Evolutionary conservation across 2,329 filamentous ascomycete species (phyloP).

Genomic region (Torrubiella hemipterigena): DNA sequence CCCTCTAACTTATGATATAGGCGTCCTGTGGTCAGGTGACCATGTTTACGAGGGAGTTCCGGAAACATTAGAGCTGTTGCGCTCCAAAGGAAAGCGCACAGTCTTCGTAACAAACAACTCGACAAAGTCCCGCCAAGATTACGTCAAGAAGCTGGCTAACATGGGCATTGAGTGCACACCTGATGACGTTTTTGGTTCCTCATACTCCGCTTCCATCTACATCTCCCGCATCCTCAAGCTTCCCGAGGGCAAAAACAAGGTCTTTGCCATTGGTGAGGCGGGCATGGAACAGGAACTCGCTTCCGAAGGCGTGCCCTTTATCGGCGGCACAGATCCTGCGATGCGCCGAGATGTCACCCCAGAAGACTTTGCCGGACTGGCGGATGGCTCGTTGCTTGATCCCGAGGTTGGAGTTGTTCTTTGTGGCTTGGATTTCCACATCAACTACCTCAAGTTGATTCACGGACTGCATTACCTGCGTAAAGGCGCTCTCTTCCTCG

Average conservation of each 20-base stretch:
- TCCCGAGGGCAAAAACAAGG: slow-evolving; percentile 71
- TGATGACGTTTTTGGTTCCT: slow-evolving; percentile 91
- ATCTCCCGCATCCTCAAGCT: slow-evolving; percentile 84
- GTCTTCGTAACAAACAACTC: slow-evolving; percentile 99
- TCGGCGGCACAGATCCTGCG: slow-evolving; percentile 76
- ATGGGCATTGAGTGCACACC: slow-evolving; percentile 69
- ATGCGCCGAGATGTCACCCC: slow-evolving; percentile 67
- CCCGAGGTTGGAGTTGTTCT: slow-evolving; percentile 84
- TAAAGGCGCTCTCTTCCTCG: slow-evolving; percentile 73
- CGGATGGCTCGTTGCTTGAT: slow-evolving; percentile 65
- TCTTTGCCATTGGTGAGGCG: slow-evolving; percentile 83
- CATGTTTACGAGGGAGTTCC: slow-evolving; percentile 75
- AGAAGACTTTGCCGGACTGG: slow-evolving; percentile 69
- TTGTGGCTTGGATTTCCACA: slow-evolving; percentile 81
- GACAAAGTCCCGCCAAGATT: slow-evolving; percentile 87
- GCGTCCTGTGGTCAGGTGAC: slow-evolving; percentile 93
- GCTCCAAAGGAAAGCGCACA: slow-evolving; percentile 76
- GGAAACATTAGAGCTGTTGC: slow-evolving; percentile 74
- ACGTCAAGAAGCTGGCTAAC: slow-evolving; percentile 77
- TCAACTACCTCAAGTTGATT: slow-evolving; percentile 88
- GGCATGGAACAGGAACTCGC: slow-evolving; percentile 84
- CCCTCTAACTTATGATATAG: slow-evolving; percentile 30
- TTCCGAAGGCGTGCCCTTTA: slow-evolving; percentile 64
- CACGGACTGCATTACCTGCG: slow-evolving; percentile 78
- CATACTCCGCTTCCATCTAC: slow-evolving; percentile 92